Evolutionary conservation across 2,329 filamentous ascomycete species (phyloP).

Genomic region (Exophiala xenobiotica): DNA sequence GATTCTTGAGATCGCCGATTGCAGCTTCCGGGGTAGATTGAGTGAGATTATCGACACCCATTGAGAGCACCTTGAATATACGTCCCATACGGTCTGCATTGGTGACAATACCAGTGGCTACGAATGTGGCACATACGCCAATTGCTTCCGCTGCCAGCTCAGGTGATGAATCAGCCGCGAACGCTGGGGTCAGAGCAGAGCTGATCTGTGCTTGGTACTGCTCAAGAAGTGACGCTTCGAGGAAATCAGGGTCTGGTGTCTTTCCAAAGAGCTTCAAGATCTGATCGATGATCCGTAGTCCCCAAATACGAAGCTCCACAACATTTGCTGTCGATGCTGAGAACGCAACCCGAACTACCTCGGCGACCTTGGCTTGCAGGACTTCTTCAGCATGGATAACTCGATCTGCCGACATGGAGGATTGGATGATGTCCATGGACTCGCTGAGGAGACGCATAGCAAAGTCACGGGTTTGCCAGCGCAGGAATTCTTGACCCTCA

Average conservation of each 20-base stretch:
- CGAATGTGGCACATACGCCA: constrained; percentile 96
- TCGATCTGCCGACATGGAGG: constrained; percentile 74
- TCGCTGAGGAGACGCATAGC: constrained; percentile 86
- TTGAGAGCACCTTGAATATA: constrained; percentile 89
- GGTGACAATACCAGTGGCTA: constrained; percentile 93
- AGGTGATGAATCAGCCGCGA: constrained; percentile 91
- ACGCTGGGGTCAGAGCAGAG: constrained; percentile 92
- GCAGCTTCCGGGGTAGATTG: constrained; percentile 25
- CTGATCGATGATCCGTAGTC: constrained; percentile 88
- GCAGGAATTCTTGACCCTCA: constrained; percentile 78
- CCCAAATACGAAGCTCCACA: constrained; percentile 83
- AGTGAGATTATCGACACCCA: constrained; percentile 81
- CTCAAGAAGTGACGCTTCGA: constrained; percentile 93
- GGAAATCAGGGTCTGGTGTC: constrained; percentile 91
- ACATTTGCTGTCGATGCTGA: constrained; percentile 94
- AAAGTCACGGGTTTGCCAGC: constrained; percentile 95
- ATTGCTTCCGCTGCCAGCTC: constrained; percentile 94
- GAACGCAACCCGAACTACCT: constrained; percentile 95
- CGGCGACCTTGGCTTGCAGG: constrained; percentile 79
- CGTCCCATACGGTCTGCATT: constrained; percentile 98
- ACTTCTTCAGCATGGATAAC: constrained; percentile 75
- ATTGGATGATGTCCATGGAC: constrained; percentile 73
- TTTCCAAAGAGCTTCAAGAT: constrained; percentile 91
- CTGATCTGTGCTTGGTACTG: constrained; percentile 99
- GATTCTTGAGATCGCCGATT: constrained; percentile 87